Conservation (phyloP, 768 basidiomycete genomes). For the Pisolithus sp. region DNA sequence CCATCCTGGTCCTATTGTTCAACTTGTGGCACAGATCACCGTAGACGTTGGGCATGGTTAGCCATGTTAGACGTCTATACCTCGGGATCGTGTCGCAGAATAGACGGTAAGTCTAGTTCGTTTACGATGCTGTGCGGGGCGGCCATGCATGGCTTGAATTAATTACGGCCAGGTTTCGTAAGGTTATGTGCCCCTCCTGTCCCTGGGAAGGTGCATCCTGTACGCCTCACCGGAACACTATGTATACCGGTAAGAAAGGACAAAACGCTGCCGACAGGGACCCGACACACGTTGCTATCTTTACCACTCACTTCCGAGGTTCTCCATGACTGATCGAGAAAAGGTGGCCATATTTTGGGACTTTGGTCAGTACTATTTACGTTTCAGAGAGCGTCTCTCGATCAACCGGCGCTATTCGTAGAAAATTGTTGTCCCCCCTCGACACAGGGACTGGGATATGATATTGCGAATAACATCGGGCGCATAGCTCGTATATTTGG, state of each 20-base stretch:
- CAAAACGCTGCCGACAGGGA: background rate
- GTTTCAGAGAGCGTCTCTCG: background rate
- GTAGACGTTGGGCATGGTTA: background rate
- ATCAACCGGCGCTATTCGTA: slow-evolving; percentile 14
- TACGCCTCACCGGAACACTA: slow-evolving; percentile 10
- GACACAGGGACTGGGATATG: slow-evolving; percentile 32
- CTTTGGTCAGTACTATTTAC: slow-evolving; percentile 21
- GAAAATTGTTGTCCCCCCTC: slow-evolving; percentile 30
- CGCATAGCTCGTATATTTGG: slow-evolving; percentile 44
- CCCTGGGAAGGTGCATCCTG: slow-evolving; percentile 5
- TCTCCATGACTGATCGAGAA: slow-evolving; percentile 28
- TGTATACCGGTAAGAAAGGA: background rate
- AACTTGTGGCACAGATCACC: background rate
- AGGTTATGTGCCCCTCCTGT: no score
- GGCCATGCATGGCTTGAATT: background rate
- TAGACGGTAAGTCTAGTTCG: no score
- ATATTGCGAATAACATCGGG: slow-evolving; percentile 38
- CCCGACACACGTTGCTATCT: no score
- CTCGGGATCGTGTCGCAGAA: background rate
- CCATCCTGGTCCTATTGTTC: no score
- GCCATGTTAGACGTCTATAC: background rate
- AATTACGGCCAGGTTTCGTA: background rate
- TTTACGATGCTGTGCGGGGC: no score
- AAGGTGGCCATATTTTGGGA: slow-evolving; percentile 41
- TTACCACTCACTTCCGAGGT: slow-evolving; percentile 5